Evolutionary conservation across 1,284 basidiomycete species (phyloP).

Genomic region (Garcileccinum viscosum): DNA sequence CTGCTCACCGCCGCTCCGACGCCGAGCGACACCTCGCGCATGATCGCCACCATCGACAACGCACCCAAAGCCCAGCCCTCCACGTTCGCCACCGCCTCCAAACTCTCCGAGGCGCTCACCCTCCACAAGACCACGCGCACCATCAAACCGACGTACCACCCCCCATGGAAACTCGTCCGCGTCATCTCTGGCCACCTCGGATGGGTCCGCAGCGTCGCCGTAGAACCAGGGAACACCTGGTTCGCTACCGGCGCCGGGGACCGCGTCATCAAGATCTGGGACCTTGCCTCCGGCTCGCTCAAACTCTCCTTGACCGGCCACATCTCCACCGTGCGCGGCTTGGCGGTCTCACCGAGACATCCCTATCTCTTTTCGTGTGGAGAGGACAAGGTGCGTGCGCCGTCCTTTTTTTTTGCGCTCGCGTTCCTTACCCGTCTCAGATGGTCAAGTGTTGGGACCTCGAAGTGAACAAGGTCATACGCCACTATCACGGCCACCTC

Average conservation of each 20-base stretch:
- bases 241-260: slow-evolving; percentile 98
- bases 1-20: slow-evolving; percentile 76
- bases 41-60: slow-evolving; percentile 75
- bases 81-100: slow-evolving; percentile 66
- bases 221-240: slow-evolving; percentile 98
- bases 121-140: slow-evolving; percentile 91
- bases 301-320: slow-evolving; percentile 97
- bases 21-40: slow-evolving; percentile 55
- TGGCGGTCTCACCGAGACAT: slow-evolving; percentile 91
- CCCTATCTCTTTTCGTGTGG: slow-evolving; percentile 98
- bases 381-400: slow-evolving; percentile 87
- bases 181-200: slow-evolving; percentile 98
- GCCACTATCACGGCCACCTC: slow-evolving; percentile 97
- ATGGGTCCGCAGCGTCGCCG: slow-evolving; percentile 96
- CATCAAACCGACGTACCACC: slow-evolving; percentile 93
- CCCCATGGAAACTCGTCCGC: slow-evolving; percentile 94
- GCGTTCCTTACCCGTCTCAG: slow-evolving; percentile 31
- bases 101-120: slow-evolving; percentile 84
- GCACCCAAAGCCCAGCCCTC: slow-evolving; percentile 67
- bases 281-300: slow-evolving; percentile 93
- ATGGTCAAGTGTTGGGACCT: slow-evolving; percentile 99
- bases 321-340: slow-evolving; percentile 93
- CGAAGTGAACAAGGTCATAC: slow-evolving; percentile 98
- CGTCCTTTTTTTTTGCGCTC: not conserved
- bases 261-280: slow-evolving; percentile 99